Conservation (phyloP, 345 rosid species). For the Lagerstroemia speciosa region DNA sequence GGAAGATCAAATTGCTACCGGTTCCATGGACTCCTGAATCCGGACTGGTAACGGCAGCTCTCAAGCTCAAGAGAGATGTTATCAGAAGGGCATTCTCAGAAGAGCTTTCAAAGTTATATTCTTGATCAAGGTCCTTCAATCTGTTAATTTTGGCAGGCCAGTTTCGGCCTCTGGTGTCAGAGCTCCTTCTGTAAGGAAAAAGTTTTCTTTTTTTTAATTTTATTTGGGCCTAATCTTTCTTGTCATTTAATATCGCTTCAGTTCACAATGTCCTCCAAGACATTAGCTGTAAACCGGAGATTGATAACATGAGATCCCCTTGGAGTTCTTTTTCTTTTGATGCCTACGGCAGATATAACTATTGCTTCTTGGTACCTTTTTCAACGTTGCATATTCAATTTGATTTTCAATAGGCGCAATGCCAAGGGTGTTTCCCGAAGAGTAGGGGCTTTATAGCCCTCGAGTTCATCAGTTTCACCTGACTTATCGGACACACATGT, state of each 20-base stretch:
- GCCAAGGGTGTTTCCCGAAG: too few relatives aligned
- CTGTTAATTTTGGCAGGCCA: neutral
- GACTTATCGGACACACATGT: too few relatives aligned
- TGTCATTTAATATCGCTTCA: neutral
- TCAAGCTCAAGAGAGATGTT: conserved; percentile 3
- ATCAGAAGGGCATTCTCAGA: neutral
- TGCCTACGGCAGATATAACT: neutral
- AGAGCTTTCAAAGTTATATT: conserved; percentile 61
- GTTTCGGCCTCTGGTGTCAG: neutral
- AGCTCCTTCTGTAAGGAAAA: neutral
- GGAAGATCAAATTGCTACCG: conserved; percentile 64
- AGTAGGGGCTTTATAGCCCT: too few relatives aligned
- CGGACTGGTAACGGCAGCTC: conserved; percentile 31
- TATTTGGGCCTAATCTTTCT: neutral
- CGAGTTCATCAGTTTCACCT: too few relatives aligned
- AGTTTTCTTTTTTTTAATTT: neutral
- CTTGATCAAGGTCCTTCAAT: conserved; percentile 13
- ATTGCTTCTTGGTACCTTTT: neutral
- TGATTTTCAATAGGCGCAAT: too few relatives aligned
- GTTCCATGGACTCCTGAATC: conserved; percentile 90
- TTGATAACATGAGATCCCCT: neutral
- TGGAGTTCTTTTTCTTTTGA: neutral
- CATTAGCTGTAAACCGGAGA: neutral
- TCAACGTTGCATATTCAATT: neutral
- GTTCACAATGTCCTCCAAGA: too few relatives aligned